A percentile compares a stretch with the other conserved stretches of the same genome.
phyloP scores from a whole-genome alignment of 352 stramenopile species.

The Vaucheria bursata region DNA sequence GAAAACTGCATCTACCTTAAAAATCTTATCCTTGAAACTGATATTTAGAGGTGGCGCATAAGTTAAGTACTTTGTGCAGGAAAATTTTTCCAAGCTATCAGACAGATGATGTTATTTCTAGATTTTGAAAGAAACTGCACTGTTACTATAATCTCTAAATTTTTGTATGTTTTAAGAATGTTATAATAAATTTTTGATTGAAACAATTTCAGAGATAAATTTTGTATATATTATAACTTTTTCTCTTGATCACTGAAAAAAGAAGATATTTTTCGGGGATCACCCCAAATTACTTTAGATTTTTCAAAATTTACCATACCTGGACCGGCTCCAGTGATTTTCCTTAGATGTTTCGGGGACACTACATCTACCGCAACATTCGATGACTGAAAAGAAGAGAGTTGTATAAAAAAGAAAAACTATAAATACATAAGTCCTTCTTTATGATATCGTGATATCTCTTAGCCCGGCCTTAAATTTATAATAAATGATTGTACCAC shows the following conservation, averaged over 20 bases:
- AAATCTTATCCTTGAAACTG: too few species aligned
- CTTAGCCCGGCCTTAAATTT: not conserved
- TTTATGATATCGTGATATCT: not conserved
- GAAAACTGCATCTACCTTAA: too few species aligned
- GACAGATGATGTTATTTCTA: too few species aligned
- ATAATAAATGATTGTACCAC: not conserved
- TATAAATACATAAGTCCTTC: not conserved
- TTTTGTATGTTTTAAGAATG: too few species aligned
- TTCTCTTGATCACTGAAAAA: not conserved
- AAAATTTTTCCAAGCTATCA: too few species aligned
- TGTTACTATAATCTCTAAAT: too few species aligned
- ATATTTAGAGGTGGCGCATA: too few species aligned
- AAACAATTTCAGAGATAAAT: too few species aligned
- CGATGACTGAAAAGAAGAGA: conserved; percentile 12
- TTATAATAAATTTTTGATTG: too few species aligned
- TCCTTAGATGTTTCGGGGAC: conserved; percentile 35
- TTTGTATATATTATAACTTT: too few species aligned
- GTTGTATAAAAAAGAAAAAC: not conserved
- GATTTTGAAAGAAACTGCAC: too few species aligned
- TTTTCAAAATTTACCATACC: conserved; percentile 46
- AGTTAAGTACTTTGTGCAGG: too few species aligned
- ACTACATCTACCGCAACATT: conserved; percentile 39
- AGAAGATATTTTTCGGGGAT: conserved; percentile 8
- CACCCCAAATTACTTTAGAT: conserved; percentile 28
- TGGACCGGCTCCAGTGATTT: conserved; percentile 25